Evolutionary conservation across 179 eudicot genomes (phyloP).

Genomic region (Silene vulgaris): DNA sequence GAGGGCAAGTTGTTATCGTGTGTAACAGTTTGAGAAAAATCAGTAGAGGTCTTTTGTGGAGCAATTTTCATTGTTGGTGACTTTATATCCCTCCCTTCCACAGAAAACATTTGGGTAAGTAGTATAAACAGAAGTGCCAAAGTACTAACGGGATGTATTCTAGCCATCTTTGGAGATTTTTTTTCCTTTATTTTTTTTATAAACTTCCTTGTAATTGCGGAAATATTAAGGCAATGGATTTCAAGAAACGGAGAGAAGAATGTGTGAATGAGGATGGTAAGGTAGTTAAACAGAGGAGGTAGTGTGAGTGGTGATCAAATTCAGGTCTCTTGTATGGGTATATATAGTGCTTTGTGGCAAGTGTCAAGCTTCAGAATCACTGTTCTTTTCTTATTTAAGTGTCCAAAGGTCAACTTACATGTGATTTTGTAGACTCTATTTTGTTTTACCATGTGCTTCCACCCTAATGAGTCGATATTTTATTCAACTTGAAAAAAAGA

Average conservation of each 20-base stretch:
- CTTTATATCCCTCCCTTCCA: constrained; percentile 27
- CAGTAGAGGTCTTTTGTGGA: constrained; percentile 5
- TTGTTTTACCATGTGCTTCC: constrained; percentile 13
- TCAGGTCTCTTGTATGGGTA: constrained; percentile 20
- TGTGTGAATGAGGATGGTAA: constrained; percentile 1
- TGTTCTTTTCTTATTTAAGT: constrained; percentile 7
- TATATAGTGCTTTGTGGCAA: constrained; percentile 23
- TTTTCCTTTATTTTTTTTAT: too few species aligned
- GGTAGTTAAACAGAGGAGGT: background rate
- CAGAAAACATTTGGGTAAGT: constrained; percentile 17
- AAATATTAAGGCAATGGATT: background rate
- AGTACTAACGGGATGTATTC: constrained; percentile 2
- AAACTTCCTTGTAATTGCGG: background rate
- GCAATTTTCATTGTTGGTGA: constrained; percentile 13
- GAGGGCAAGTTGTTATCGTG: constrained; percentile 15
- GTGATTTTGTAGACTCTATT: background rate
- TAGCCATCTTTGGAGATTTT: constrained; percentile 25
- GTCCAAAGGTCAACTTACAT: constrained; percentile 15
- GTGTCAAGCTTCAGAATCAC: background rate
- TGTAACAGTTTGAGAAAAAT: background rate
- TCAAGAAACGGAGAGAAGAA: background rate
- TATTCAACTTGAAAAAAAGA: background rate
- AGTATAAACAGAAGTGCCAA: constrained; percentile 17
- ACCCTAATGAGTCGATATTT: background rate
- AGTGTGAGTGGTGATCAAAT: constrained; percentile 16